Percentiles rank a stretch among this genome's conserved stretches.
phyloP scores from a whole-genome alignment of 1,284 basidiomycete species.

The Naganishia sp. region DNA sequence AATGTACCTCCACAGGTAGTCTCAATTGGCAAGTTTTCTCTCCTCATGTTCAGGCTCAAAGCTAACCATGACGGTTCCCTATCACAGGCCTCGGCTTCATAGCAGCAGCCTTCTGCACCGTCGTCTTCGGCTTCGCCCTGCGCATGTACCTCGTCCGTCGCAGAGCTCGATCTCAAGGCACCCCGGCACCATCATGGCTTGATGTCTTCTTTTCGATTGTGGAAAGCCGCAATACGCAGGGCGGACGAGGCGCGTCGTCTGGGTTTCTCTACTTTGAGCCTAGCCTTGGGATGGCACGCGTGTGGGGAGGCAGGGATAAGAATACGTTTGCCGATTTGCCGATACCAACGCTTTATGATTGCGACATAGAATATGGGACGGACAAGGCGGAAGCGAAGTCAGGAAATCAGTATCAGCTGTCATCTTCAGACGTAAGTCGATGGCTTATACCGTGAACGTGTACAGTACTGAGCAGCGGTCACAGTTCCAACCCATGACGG shows the following conservation, averaged over 20 bases:
- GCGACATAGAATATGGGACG: constrained; percentile 14
- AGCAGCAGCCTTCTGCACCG: constrained; percentile 13
- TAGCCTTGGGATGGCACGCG: neutral
- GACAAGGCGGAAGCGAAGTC: neutral
- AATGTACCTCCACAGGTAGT: constrained; percentile 17
- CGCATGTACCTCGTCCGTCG: constrained; percentile 16
- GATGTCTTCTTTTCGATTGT: constrained; percentile 24
- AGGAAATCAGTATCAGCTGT: neutral
- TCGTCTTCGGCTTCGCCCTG: constrained; percentile 14
- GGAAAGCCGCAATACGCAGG: constrained; percentile 1
- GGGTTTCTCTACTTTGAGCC: constrained; percentile 25
- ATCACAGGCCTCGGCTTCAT: constrained; percentile 22
- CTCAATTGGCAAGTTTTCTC: constrained; percentile 6
- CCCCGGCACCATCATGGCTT: constrained; percentile 2
- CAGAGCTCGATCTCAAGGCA: neutral
- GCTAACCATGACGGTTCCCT: neutral
- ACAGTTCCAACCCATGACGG: constrained; percentile 23
- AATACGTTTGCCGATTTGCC: neutral
- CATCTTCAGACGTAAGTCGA: constrained; percentile 3
- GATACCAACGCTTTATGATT: constrained; percentile 12
- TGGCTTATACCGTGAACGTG: neutral
- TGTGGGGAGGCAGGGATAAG: neutral
- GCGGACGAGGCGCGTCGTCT: constrained; percentile 2
- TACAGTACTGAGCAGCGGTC: neutral
- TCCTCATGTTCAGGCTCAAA: neutral